Conservation (phyloP, 164 flowering plant genomes). For the Protea cynaroides region DNA sequence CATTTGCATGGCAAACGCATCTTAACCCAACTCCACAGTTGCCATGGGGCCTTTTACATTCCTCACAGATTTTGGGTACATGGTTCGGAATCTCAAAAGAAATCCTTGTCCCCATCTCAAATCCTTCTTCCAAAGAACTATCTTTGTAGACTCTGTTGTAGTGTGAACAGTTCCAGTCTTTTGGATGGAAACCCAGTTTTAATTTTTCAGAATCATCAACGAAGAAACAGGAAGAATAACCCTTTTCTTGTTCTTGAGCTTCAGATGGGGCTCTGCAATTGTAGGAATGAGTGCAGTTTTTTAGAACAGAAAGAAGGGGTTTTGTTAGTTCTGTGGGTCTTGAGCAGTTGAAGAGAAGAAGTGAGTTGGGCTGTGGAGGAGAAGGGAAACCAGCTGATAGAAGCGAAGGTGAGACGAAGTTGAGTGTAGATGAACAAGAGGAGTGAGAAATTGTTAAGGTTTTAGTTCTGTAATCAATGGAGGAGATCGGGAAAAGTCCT, state of each 20-base stretch:
- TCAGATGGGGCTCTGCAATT: slow-evolving; percentile 15
- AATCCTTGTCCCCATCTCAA: slow-evolving; percentile 41
- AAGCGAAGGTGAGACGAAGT: slow-evolving; percentile 35
- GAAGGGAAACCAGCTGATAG: slow-evolving; percentile 47
- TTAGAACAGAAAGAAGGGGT: slow-evolving; percentile 8
- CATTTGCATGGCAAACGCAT: slow-evolving; percentile 50
- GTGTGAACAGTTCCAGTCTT: slow-evolving; percentile 38
- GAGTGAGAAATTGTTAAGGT: slow-evolving; percentile 35
- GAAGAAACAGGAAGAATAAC: slow-evolving; percentile 25
- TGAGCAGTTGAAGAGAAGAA: slow-evolving; percentile 51
- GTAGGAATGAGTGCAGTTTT: slow-evolving; percentile 22
- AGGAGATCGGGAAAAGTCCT: slow-evolving; percentile 48
- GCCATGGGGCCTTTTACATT: slow-evolving; percentile 53
- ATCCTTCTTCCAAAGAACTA: slow-evolving; percentile 14
- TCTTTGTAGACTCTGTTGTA: slow-evolving; percentile 29
- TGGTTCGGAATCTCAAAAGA: slow-evolving; percentile 55
- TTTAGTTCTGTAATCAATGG: slow-evolving; percentile 33
- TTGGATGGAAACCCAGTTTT: slow-evolving; percentile 38
- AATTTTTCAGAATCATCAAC: slow-evolving; percentile 32
- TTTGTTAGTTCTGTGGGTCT: slow-evolving; percentile 1
- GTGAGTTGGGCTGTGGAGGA: slow-evolving; percentile 36
- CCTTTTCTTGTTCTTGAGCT: slow-evolving; percentile 9
- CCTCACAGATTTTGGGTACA: slow-evolving; percentile 44
- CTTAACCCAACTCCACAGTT: slow-evolving; percentile 54
- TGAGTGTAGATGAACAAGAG: slow-evolving; percentile 32